Conservation (phyloP, 495 filamentous ascomycete species). For the Acidomyces sp. region DNA sequence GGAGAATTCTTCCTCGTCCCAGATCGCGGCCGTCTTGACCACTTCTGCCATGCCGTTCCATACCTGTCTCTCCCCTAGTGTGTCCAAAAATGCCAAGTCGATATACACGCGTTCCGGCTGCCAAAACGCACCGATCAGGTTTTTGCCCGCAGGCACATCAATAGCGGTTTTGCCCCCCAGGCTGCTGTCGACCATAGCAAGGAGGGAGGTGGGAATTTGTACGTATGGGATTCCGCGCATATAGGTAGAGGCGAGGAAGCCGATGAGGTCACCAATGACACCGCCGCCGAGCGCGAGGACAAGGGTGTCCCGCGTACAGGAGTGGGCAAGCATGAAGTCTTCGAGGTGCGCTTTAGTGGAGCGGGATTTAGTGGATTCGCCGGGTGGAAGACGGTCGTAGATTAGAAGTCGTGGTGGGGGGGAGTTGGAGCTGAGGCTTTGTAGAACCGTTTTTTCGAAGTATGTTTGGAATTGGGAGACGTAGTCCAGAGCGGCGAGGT, state of each 20-base stretch:
- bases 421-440: conserved; percentile 6
- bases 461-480: conserved; percentile 57
- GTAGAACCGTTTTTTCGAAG: conserved; percentile 42
- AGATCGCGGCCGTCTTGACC: conserved; percentile 76
- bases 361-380: conserved; percentile 84
- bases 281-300: conserved; percentile 93
- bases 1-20: conserved; percentile 76
- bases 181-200: conserved; percentile 96
- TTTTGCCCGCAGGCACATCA: conserved; percentile 93
- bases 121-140: conserved; percentile 92
- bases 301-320: conserved; percentile 89
- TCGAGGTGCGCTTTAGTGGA: conserved; percentile 90
- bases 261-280: conserved; percentile 95
- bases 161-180: conserved; percentile 98
- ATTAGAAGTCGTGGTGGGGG: conserved; percentile 57
- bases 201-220: conserved; percentile 86
- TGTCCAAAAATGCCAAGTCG: conserved; percentile 84
- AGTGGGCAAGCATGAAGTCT: conserved; percentile 87
- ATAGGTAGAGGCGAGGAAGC: conserved; percentile 93
- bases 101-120: conserved; percentile 89
- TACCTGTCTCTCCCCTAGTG: conserved; percentile 80
- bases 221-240: conserved; percentile 95
- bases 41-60: conserved; percentile 99
- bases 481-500: conserved; percentile 63
- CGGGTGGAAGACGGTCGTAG: conserved; percentile 67